Evolutionary conservation across 371 early-diverging fungal species (phyloP).

Genomic region (Funneliformis caledonium): DNA sequence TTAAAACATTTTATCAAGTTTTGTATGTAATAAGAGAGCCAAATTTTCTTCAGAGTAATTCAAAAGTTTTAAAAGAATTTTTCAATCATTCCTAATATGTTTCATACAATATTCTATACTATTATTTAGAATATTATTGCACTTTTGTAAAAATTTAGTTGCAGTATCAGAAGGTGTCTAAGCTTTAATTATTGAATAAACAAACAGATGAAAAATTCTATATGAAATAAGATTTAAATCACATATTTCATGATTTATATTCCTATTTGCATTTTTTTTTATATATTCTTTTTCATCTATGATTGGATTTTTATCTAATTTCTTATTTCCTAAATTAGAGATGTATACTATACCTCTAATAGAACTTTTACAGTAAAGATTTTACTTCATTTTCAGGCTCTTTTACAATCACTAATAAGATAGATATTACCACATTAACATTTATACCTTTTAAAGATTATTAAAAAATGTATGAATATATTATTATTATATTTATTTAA

Average conservation of each 20-base stretch:
- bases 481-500: too few relatives aligned
- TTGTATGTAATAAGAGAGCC: slow-evolving; percentile 34
- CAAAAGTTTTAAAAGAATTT: too few relatives aligned
- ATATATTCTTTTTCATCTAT: slow-evolving; percentile 27
- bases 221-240: slow-evolving; percentile 30
- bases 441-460: slow-evolving; percentile 29
- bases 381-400: neutral
- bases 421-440: slow-evolving; percentile 40
- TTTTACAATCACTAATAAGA: slow-evolving; percentile 36
- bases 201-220: slow-evolving; percentile 40
- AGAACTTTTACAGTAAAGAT: slow-evolving; percentile 5
- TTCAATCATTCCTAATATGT: slow-evolving; percentile 42
- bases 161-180: slow-evolving; percentile 24
- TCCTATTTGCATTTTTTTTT: neutral
- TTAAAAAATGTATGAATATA: neutral
- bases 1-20: slow-evolving; percentile 23
- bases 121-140: neutral
- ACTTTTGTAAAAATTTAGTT: slow-evolving; percentile 4
- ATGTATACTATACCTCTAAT: slow-evolving; percentile 5
- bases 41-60: slow-evolving; percentile 33
- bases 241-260: slow-evolving; percentile 1
- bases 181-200: slow-evolving; percentile 37
- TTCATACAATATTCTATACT: slow-evolving; percentile 12
- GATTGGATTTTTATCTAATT: slow-evolving; percentile 27
- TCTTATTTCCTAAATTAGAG: neutral